Conservation (phyloP, 1,284 basidiomycete genomes). For the Trichosporon sp. region DNA sequence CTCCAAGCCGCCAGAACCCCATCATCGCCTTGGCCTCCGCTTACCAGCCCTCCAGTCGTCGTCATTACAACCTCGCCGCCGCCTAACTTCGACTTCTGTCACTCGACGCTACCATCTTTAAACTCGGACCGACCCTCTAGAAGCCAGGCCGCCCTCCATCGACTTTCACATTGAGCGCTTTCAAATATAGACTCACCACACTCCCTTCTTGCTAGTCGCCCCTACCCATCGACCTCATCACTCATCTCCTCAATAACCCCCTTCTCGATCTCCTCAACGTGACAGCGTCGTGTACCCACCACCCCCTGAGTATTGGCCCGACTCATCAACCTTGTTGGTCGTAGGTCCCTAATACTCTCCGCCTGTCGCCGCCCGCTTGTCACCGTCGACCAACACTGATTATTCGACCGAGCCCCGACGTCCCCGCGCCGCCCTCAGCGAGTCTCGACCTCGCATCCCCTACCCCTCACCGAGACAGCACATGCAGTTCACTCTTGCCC, state of each 20-base stretch:
- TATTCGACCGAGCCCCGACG: not conserved
- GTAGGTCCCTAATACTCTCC: not conserved
- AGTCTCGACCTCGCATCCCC: not conserved
- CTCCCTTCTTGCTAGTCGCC: slow-evolving; percentile 5
- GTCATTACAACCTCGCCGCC: not conserved
- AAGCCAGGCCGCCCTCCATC: slow-evolving; percentile 6
- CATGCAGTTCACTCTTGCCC: not conserved
- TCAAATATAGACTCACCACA: slow-evolving; percentile 9
- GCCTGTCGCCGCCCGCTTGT: not conserved
- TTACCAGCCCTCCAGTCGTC: not conserved
- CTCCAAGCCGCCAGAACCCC: slow-evolving; percentile 7
- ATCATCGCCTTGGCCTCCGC: slow-evolving; percentile 3
- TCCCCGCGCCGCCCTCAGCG: not conserved
- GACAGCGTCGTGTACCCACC: slow-evolving; percentile 17
- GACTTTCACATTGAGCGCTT: not conserved
- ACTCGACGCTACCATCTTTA: slow-evolving; percentile 2
- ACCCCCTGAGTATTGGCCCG: slow-evolving; percentile 8
- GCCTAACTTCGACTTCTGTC: not conserved
- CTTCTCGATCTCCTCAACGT: slow-evolving; percentile 6
- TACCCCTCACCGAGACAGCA: not conserved
- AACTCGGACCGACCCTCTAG: not conserved
- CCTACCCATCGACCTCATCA: not conserved
- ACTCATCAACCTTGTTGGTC: not conserved
- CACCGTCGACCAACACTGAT: not conserved
- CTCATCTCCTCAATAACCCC: not conserved